Conservation (phyloP, 2,329 filamentous ascomycete genomes). For the Coniochaeta ligniaria region DNA sequence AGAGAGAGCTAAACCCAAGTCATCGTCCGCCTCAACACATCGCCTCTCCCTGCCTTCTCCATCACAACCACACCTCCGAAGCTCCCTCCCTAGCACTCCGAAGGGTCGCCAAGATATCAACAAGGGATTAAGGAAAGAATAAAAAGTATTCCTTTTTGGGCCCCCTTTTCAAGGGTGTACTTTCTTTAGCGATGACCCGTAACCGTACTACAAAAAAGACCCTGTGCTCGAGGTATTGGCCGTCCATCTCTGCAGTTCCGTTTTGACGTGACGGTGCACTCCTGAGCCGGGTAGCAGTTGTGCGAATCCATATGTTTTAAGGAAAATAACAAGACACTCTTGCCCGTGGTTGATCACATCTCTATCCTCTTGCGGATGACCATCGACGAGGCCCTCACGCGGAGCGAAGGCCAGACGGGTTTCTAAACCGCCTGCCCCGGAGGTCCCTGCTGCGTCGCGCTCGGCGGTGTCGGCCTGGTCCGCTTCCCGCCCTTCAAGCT, state of each 20-base stretch:
- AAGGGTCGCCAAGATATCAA: neutral
- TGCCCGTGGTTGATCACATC: neutral
- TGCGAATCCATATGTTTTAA: neutral
- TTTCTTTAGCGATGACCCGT: neutral
- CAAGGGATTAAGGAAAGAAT: neutral
- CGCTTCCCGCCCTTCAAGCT: slow-evolving; percentile 68
- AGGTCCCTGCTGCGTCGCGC: slow-evolving; percentile 11
- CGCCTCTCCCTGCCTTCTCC: neutral
- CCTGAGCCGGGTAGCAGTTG: neutral
- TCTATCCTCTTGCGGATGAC: neutral
- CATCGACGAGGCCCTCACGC: neutral
- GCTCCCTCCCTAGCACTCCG: neutral
- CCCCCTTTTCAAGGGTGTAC: neutral
- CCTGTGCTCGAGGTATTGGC: neutral
- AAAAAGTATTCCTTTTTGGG: neutral
- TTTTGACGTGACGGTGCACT: neutral
- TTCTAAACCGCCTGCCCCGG: slow-evolving; percentile 13
- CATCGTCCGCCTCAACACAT: neutral
- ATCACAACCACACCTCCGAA: neutral
- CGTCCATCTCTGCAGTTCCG: neutral
- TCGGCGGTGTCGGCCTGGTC: slow-evolving; percentile 28
- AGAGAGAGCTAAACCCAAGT: neutral
- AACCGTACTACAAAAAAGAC: neutral
- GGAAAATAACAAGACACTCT: neutral
- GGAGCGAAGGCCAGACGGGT: slow-evolving; percentile 4